Percentiles rank a stretch among this genome's conserved stretches.
phyloP scores from a whole-genome alignment of 2,329 filamentous ascomycete species.

The Pleomassaria siparia region DNA sequence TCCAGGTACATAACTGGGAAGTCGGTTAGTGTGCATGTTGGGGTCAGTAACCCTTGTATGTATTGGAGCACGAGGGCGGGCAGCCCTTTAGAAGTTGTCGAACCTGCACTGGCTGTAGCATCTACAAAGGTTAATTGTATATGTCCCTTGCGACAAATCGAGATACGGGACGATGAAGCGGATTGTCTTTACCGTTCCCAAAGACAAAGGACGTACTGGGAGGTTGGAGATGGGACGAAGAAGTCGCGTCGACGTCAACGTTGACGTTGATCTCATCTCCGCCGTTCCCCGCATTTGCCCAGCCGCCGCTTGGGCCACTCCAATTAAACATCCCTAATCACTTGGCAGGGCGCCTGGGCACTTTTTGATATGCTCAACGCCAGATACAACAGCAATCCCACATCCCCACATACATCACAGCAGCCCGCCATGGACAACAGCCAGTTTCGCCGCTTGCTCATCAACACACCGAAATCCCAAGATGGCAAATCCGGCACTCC shows the following conservation, averaged over 20 bases:
- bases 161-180: too few relatives aligned
- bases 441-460: conserved; percentile 82
- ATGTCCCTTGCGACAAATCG: too few relatives aligned
- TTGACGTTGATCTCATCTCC: not conserved
- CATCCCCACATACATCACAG: conserved; percentile 5
- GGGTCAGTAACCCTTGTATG: too few relatives aligned
- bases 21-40: not conserved
- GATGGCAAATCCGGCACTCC: conserved; percentile 30
- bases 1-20: conserved; percentile 3
- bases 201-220: too few relatives aligned
- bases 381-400: not conserved
- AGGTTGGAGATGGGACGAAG: not conserved
- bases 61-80: too few relatives aligned
- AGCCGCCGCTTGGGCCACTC: not conserved
- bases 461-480: conserved; percentile 52
- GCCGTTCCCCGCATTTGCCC: conserved; percentile 1
- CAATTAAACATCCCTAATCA: not conserved
- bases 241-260: not conserved
- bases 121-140: too few relatives aligned
- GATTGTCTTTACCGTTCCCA: too few relatives aligned
- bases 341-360: conserved; percentile 11
- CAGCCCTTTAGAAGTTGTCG: too few relatives aligned
- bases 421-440: conserved; percentile 79
- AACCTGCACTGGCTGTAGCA: too few relatives aligned
- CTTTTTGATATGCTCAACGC: not conserved